These are phyloP conservation scores for Solanum hybrid DNA, from an alignment of 305 asterid genomes.

Conservation along the genomic window DNA sequence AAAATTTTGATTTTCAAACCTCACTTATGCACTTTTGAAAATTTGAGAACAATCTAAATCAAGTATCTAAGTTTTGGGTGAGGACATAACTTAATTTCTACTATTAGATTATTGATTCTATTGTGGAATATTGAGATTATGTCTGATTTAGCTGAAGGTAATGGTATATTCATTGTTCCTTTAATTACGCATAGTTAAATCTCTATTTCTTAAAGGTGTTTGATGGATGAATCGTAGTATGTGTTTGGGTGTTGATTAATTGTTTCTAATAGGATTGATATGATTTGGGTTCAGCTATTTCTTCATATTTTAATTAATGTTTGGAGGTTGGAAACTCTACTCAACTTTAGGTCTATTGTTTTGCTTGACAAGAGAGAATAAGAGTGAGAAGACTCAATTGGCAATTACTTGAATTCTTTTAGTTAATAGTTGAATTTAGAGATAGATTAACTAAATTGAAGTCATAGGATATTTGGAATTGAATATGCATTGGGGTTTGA, in stretches of 20 bases:
- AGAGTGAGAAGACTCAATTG: background rate
- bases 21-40: background rate
- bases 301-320: background rate
- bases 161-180: background rate
- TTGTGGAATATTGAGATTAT: background rate
- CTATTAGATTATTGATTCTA: background rate
- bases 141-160: background rate
- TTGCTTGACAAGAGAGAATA: background rate
- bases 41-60: background rate
- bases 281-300: background rate
- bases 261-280: background rate
- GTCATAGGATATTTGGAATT: background rate
- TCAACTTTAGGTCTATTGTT: background rate
- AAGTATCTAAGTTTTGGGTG: background rate
- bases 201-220: background rate
- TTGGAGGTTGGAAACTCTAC: background rate
- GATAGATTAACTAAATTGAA: background rate
- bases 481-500: background rate
- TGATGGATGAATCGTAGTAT: background rate
- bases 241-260: background rate
- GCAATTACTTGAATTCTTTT: background rate
- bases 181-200: background rate
- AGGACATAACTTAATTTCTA: background rate
- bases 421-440: background rate
- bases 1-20: background rate